Conservation (phyloP, 2,329 filamentous ascomycete species). For the Emmonsiellopsis sp. region DNA sequence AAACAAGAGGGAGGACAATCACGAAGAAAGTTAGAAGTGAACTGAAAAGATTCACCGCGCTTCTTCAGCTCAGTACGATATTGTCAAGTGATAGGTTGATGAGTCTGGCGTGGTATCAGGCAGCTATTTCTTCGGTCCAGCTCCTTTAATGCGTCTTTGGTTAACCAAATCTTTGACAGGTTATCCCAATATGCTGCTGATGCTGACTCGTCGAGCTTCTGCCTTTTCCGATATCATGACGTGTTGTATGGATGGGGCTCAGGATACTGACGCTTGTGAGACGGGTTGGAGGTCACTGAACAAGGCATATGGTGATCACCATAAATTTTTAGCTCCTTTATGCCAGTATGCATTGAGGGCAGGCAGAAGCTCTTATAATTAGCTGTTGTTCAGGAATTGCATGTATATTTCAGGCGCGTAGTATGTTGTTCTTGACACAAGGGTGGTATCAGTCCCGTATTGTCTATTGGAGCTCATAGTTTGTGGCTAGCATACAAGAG, state of each 20-base stretch:
- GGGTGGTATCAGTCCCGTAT: neutral
- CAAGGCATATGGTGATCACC: constrained; percentile 1
- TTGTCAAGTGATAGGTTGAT: neutral
- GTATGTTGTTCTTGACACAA: constrained; percentile 3
- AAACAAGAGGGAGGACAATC: neutral
- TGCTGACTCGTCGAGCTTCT: neutral
- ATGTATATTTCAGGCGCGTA: neutral
- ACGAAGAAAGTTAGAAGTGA: neutral
- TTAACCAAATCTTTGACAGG: constrained; percentile 6
- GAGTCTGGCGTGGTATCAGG: neutral
- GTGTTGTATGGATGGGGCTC: neutral
- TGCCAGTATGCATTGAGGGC: constrained; percentile 2
- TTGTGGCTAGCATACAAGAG: neutral
- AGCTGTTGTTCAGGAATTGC: neutral
- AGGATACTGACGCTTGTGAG: constrained; percentile 1
- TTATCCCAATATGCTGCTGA: constrained; percentile 6
- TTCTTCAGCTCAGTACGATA: constrained; percentile 1
- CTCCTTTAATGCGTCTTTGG: constrained; percentile 5
- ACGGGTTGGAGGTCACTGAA: neutral
- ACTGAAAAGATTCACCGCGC: neutral
- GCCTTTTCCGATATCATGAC: constrained; percentile 10
- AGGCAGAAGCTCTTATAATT: constrained; percentile 3
- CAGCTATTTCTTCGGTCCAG: constrained; percentile 4
- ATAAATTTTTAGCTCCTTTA: constrained; percentile 3
- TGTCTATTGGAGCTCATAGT: constrained; percentile 1